Evolutionary conservation across 1,284 basidiomycete genomes (phyloP).

Genomic region (Pterulicium gracile): DNA sequence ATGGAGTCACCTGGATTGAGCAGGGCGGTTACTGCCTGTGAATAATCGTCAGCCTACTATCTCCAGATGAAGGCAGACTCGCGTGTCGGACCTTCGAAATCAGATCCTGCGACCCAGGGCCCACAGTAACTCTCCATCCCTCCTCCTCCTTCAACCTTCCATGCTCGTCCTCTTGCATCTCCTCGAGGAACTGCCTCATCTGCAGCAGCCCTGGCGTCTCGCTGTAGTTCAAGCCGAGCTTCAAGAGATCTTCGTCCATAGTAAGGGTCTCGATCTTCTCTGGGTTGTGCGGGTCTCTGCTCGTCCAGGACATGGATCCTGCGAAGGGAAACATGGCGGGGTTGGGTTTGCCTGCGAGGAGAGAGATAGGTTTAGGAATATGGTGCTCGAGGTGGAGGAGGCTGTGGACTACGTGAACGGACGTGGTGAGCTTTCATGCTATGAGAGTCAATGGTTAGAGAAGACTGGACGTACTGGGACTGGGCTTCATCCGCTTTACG

Average conservation of each 20-base stretch:
- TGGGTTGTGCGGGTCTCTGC: background rate
- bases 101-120: slow-evolving; percentile 81
- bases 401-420: slow-evolving; percentile 29
- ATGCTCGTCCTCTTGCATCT: slow-evolving; percentile 59
- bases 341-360: slow-evolving; percentile 86
- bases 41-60: slow-evolving; percentile 4
- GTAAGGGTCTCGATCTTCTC: slow-evolving; percentile 31
- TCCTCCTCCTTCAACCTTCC: slow-evolving; percentile 43
- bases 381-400: slow-evolving; percentile 66
- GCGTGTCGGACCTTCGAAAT: slow-evolving; percentile 70
- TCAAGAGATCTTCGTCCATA: slow-evolving; percentile 47
- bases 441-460: slow-evolving; percentile 5
- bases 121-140: slow-evolving; percentile 68
- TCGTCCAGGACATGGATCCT: background rate
- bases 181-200: slow-evolving; percentile 56
- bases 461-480: slow-evolving; percentile 38
- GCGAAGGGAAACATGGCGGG: slow-evolving; percentile 80
- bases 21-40: slow-evolving; percentile 43
- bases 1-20: slow-evolving; percentile 78
- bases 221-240: slow-evolving; percentile 67
- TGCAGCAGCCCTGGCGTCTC: slow-evolving; percentile 61
- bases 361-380: slow-evolving; percentile 73
- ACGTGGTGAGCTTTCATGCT: slow-evolving; percentile 3
- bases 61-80: background rate
- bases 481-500: slow-evolving; percentile 49